These are phyloP conservation scores for Dissophora ornata DNA, from an alignment of 192 early-diverging fungal genomes.

Conservation along the genomic window DNA sequence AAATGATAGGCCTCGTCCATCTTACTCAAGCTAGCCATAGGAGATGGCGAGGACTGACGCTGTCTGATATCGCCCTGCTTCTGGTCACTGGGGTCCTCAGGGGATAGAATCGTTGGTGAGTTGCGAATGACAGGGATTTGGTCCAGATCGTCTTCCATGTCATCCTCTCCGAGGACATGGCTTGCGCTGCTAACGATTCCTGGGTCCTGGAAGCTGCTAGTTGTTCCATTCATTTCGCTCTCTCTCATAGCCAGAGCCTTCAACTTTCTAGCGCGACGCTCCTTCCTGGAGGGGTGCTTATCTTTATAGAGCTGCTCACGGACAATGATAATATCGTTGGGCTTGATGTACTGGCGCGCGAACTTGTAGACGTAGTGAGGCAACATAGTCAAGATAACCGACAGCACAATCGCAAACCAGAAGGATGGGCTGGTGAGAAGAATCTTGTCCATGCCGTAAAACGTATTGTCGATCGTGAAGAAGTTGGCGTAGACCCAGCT, in stretches of 20 bases:
- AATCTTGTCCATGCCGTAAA: slow-evolving; percentile 65
- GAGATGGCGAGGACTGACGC: slow-evolving; percentile 35
- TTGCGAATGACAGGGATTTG: slow-evolving; percentile 46
- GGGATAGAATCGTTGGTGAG: slow-evolving; percentile 44
- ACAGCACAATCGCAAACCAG: slow-evolving; percentile 75
- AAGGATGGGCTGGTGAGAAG: slow-evolving; percentile 74
- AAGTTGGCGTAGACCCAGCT: slow-evolving; percentile 55
- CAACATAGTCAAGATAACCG: slow-evolving; percentile 71
- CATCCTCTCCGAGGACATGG: slow-evolving; percentile 44
- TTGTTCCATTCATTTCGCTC: slow-evolving; percentile 26
- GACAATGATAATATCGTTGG: slow-evolving; percentile 87
- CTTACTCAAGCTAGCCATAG: slow-evolving; percentile 32
- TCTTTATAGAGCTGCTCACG: slow-evolving; percentile 74
- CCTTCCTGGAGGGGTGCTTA: slow-evolving; percentile 52
- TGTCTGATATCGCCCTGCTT: slow-evolving; percentile 45
- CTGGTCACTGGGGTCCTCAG: slow-evolving; percentile 39
- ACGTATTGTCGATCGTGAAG: slow-evolving; percentile 54
- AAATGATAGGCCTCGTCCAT: slow-evolving; percentile 36
- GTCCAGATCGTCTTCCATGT: slow-evolving; percentile 40
- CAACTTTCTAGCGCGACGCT: slow-evolving; percentile 47
- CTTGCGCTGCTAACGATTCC: slow-evolving; percentile 12
- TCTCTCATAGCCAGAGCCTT: slow-evolving; percentile 36
- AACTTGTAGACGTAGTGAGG: slow-evolving; percentile 80
- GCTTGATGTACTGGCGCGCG: slow-evolving; percentile 73
- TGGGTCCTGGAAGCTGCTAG: slow-evolving; percentile 25